These are phyloP conservation scores for Hymenoscyphus albidus DNA, from an alignment of 2,329 filamentous ascomycete genomes.

Conservation along the genomic window DNA sequence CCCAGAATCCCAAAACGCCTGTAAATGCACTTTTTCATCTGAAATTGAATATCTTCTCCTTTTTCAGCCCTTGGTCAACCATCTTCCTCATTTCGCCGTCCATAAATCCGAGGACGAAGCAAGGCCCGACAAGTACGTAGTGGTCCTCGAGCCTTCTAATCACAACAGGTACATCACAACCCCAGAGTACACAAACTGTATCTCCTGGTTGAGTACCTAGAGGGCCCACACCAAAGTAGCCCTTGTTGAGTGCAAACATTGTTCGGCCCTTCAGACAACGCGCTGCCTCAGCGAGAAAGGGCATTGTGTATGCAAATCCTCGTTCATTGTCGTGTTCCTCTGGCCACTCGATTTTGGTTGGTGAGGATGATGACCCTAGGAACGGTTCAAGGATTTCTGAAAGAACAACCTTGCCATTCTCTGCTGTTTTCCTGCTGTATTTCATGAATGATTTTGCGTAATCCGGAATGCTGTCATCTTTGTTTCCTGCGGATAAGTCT, in stretches of 20 bases:
- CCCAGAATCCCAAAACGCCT: not conserved
- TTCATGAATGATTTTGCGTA: conserved; percentile 8
- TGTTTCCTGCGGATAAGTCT: not conserved
- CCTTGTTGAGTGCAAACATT: conserved; percentile 10
- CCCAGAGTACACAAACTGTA: conserved; percentile 11
- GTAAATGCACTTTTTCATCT: not conserved
- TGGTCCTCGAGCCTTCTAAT: conserved; percentile 8
- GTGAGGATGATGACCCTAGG: not conserved
- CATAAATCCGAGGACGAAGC: conserved; percentile 15
- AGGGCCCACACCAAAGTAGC: conserved; percentile 13
- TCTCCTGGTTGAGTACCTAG: conserved; percentile 5
- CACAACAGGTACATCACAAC: conserved; percentile 11
- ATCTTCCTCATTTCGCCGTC: conserved; percentile 11
- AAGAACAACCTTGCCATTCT: not conserved
- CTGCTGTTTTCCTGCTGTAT: conserved; percentile 2
- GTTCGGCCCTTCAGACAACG: conserved; percentile 7
- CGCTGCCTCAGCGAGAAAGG: conserved; percentile 8
- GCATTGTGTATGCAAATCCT: conserved; percentile 2
- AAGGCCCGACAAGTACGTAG: conserved; percentile 12
- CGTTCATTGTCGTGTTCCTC: not conserved
- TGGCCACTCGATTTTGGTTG: not conserved
- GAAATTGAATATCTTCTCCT: conserved; percentile 6
- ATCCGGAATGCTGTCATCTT: conserved; percentile 4
- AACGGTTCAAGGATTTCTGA: conserved; percentile 8
- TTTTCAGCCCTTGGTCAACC: conserved; percentile 5